Evolutionary conservation across 2,329 filamentous ascomycete genomes (phyloP).

Genomic region (Pyricularia grisea): DNA sequence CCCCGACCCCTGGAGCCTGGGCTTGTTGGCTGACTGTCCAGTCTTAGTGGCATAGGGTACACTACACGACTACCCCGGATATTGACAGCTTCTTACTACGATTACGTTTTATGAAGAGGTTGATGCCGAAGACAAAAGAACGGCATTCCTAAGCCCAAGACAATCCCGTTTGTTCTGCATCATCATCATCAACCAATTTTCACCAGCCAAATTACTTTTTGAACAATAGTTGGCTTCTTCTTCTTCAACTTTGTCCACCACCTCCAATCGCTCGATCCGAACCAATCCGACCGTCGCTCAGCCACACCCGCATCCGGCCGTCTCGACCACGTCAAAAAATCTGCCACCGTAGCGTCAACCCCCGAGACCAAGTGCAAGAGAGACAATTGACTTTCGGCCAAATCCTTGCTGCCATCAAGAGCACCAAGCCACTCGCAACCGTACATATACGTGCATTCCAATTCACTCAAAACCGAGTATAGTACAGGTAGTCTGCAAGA

Average conservation of each 20-base stretch:
- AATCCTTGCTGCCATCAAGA: neutral
- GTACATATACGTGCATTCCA: neutral
- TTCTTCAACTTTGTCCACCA: neutral
- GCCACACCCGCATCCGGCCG: neutral
- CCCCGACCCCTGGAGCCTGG: neutral
- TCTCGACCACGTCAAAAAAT: neutral
- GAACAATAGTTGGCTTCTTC: neutral
- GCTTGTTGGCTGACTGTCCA: neutral
- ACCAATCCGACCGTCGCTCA: neutral
- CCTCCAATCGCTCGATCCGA: neutral
- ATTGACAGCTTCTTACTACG: neutral
- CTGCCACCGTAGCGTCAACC: neutral
- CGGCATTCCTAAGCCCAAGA: neutral
- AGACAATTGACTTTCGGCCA: neutral
- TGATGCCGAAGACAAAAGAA: neutral
- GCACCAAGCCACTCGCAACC: neutral
- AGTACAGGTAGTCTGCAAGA: neutral
- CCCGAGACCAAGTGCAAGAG: neutral
- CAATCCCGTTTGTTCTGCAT: neutral
- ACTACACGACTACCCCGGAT: slow-evolving; percentile 2
- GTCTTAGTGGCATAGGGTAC: neutral
- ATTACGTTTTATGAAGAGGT: neutral
- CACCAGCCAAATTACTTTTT: neutral
- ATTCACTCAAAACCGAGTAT: neutral
- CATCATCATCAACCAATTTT: neutral